Evolutionary conservation across 2,329 filamentous ascomycete species (phyloP).

Genomic region (Davidsoniella eucalypti): DNA sequence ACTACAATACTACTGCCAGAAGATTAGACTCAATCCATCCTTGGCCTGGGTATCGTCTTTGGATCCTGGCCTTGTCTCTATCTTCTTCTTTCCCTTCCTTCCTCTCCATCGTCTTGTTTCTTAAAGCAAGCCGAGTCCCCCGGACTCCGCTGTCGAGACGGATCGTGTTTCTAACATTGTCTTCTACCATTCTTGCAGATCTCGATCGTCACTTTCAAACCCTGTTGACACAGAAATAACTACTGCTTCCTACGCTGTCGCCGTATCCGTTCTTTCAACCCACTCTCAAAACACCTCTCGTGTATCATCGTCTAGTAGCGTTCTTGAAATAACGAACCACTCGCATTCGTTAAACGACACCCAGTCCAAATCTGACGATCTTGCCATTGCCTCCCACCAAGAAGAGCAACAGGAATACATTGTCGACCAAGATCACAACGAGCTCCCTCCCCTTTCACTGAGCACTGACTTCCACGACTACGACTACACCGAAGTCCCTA

Average conservation of each 20-base stretch:
- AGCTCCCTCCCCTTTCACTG: too few relatives aligned
- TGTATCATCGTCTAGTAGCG: too few relatives aligned
- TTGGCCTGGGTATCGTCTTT: neutral
- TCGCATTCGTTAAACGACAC: too few relatives aligned
- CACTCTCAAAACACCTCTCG: slow-evolving; percentile 9
- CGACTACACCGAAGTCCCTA: too few relatives aligned
- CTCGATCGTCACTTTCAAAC: slow-evolving; percentile 6
- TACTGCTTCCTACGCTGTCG: too few relatives aligned
- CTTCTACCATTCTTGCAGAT: neutral
- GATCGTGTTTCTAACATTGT: neutral
- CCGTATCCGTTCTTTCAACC: neutral
- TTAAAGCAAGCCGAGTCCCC: neutral
- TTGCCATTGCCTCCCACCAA: neutral
- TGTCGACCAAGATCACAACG: neutral
- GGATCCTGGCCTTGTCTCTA: neutral
- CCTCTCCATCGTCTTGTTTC: neutral
- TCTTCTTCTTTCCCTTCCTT: neutral
- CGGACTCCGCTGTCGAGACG: neutral
- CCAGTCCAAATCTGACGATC: too few relatives aligned
- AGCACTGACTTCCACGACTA: too few relatives aligned
- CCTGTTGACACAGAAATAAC: neutral
- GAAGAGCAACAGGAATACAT: neutral
- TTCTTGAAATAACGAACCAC: too few relatives aligned
- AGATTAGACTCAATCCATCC: neutral
- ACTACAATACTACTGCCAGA: neutral